Evolutionary conservation across 768 basidiomycete genomes (phyloP).

Genomic region (Serendipita sp.): DNA sequence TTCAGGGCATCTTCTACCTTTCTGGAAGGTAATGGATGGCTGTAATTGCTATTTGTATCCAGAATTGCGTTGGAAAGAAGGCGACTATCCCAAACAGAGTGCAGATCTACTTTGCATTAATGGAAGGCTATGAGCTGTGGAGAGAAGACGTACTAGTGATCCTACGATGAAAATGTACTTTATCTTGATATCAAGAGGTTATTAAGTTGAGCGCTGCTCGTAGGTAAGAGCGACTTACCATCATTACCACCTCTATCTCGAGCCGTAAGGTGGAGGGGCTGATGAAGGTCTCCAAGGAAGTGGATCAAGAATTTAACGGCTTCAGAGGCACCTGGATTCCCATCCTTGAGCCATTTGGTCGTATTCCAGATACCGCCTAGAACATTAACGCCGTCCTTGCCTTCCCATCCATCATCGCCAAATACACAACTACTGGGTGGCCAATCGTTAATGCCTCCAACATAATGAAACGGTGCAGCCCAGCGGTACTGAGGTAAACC

Average conservation of each 20-base stretch:
- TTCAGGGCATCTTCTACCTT: slow-evolving; percentile 51
- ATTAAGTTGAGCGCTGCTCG: neutral
- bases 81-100: slow-evolving; percentile 73
- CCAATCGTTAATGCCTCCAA: slow-evolving; percentile 58
- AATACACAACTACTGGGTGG: slow-evolving; percentile 64
- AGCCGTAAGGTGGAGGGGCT: slow-evolving; percentile 83
- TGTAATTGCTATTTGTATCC: slow-evolving; percentile 58
- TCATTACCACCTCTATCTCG: slow-evolving; percentile 80
- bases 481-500: slow-evolving; percentile 33
- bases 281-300: slow-evolving; percentile 85
- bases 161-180: slow-evolving; percentile 57
- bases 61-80: slow-evolving; percentile 75
- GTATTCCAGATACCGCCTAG: slow-evolving; percentile 66
- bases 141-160: slow-evolving; percentile 44
- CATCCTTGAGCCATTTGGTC: slow-evolving; percentile 35
- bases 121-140: neutral
- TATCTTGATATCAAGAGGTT: slow-evolving; percentile 22
- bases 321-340: slow-evolving; percentile 39
- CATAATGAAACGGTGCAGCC: slow-evolving; percentile 62
- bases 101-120: slow-evolving; percentile 37
- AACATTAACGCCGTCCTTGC: slow-evolving; percentile 46
- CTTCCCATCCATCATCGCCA: slow-evolving; percentile 56
- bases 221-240: slow-evolving; percentile 17
- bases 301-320: slow-evolving; percentile 88
- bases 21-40: slow-evolving; percentile 47